Evolutionary conservation across 768 basidiomycete species (phyloP).

Genomic region (Termitomyces sp.): DNA sequence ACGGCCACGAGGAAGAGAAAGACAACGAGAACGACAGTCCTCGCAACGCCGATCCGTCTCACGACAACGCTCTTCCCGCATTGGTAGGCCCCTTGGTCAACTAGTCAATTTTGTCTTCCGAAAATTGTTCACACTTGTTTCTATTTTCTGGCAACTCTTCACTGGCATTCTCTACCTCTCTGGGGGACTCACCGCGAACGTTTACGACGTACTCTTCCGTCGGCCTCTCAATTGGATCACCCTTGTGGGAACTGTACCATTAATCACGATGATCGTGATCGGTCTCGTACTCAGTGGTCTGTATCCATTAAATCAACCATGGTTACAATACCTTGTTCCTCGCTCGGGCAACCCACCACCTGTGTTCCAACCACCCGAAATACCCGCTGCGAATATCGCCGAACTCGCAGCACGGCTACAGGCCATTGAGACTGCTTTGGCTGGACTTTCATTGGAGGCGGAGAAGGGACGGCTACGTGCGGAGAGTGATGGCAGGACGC

Average conservation of each 20-base stretch:
- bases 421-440: conserved; percentile 59
- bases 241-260: conserved; percentile 18
- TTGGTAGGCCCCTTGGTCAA: conserved; percentile 42
- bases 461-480: conserved; percentile 47
- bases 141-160: conserved; percentile 26
- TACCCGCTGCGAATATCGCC: conserved; percentile 60
- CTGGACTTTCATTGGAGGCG: conserved; percentile 53
- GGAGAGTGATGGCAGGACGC: conserved; percentile 49
- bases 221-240: conserved; percentile 43
- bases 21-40: neutral
- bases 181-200: conserved; percentile 47
- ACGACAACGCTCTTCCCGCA: conserved; percentile 24
- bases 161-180: conserved; percentile 36
- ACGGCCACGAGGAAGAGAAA: neutral
- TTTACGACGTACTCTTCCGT: conserved; percentile 43
- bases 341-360: conserved; percentile 13
- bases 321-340: conserved; percentile 27
- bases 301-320: conserved; percentile 37
- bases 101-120: conserved; percentile 30
- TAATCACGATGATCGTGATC: conserved; percentile 40
- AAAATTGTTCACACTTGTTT: conserved; percentile 18
- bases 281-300: conserved; percentile 43
- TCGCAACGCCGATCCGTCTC: conserved; percentile 30
- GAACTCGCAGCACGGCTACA: conserved; percentile 63
- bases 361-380: conserved; percentile 50